These are phyloP conservation scores for Plectosphaerella plurivora DNA, from an alignment of 2,329 filamentous ascomycete genomes.

Conservation along the genomic window DNA sequence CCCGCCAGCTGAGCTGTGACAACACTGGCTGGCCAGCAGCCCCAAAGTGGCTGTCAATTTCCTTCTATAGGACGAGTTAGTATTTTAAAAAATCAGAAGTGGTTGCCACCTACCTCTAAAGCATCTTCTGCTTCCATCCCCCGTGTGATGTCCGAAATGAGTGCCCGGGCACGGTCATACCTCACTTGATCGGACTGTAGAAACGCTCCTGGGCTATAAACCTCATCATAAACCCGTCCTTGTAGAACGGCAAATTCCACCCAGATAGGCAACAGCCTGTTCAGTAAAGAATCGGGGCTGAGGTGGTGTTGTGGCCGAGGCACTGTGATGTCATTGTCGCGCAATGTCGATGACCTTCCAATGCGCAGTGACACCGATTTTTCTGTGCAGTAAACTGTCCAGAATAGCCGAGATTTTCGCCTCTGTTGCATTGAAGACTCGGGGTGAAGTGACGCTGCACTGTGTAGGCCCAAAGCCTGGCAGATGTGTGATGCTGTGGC, in stretches of 20 bases:
- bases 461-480: conserved; percentile 1
- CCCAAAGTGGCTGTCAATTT: no score
- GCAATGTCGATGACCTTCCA: conserved; percentile 17
- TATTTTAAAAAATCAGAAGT: no score
- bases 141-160: conserved; percentile 12
- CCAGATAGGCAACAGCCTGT: conserved; percentile 9
- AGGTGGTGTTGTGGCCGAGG: not conserved
- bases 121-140: not conserved
- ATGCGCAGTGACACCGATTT: conserved; percentile 19
- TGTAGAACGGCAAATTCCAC: conserved; percentile 13
- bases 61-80: no score
- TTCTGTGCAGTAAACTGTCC: conserved; percentile 18
- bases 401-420: conserved; percentile 16
- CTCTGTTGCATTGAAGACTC: conserved; percentile 6
- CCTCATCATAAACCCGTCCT: conserved; percentile 19
- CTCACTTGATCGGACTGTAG: conserved; percentile 13
- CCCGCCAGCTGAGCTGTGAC: conserved; percentile 11
- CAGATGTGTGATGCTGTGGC: conserved; percentile 12
- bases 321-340: conserved; percentile 19
- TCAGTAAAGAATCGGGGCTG: not conserved
- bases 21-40: not conserved
- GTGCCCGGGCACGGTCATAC: conserved; percentile 7
- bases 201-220: conserved; percentile 19
- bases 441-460: not conserved
- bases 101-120: not conserved